Base-by-base conservation (phyloP, 2,329 filamentous ascomycete genomes). In the Geosmithia putterillii region DNA sequence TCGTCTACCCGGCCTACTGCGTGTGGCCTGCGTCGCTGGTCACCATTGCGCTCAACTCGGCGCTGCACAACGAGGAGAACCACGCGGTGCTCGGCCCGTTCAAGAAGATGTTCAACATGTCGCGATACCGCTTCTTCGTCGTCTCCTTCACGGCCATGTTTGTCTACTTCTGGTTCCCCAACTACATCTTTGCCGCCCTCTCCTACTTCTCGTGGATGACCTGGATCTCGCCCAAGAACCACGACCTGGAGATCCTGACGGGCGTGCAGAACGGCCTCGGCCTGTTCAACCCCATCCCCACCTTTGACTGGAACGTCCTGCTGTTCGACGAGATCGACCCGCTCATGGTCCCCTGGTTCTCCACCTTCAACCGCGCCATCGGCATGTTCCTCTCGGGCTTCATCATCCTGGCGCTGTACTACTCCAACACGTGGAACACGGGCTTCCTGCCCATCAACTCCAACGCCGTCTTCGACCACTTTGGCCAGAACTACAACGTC, bases 201-300 rank as follows among this genome's bases (percentile, higher is more conserved):
- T 57, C 62, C 4, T 54, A 61, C 23, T 76, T 77, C 54, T 71
- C 64, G 55, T 77, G 71, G 70, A 65, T 75, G 46, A 67, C 69
- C 0, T 77, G 72, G 72, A 76, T 76, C 43, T 57, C 65, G 0
- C 71, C 71, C 0, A 48, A 59, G 12, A 69, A 68, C 45, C 53
- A 60, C 32, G 56, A 54, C 17, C 52, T 69, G 41, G 61, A 57
- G 37, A 58, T 61, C 12, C 53, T 70, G 40, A 64, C 63, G 8
- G 67, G 67, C 2, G 62, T 60, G n/a, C 57, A 57, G n/a, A 57
- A 59, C 18, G 67, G 67, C 6, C 46, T 66, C 17, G 64, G 63
- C 14, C 20, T 45, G 55, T 66, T 66, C 55, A 70, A 67, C 50
- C 67, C 63, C n/a, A 47, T 67, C 14, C 62, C 67, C 1, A 69